These are phyloP conservation scores for Cordyceps farinosa DNA, from an alignment of 2,329 filamentous ascomycete genomes.

Conservation along the genomic window DNA sequence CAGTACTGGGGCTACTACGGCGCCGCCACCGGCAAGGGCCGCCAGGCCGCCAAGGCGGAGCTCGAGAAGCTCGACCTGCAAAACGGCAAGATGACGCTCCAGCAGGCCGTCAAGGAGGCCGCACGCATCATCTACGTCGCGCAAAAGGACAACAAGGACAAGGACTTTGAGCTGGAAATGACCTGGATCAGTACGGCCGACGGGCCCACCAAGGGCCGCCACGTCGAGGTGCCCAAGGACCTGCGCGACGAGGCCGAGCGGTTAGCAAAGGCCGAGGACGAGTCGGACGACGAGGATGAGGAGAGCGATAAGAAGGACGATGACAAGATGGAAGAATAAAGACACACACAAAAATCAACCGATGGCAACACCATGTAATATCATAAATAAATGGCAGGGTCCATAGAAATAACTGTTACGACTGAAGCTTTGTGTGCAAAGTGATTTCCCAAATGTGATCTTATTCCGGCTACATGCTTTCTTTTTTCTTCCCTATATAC, in stretches of 20 bases:
- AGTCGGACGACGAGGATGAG: slow-evolving; percentile 82
- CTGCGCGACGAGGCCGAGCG: slow-evolving; percentile 88
- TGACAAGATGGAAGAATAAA: slow-evolving; percentile 88
- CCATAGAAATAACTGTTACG: slow-evolving; percentile 7
- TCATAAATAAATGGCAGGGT: slow-evolving; percentile 27
- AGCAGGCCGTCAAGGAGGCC: slow-evolving; percentile 91
- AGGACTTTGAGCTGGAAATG: slow-evolving; percentile 99
- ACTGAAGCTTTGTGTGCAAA: slow-evolving; percentile 29
- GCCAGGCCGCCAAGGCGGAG: slow-evolving; percentile 96
- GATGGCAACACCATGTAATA: slow-evolving; percentile 31
- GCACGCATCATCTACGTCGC: slow-evolving; percentile 96
- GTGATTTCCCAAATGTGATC: background rate
- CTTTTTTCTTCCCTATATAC: background rate
- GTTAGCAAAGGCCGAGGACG: slow-evolving; percentile 84
- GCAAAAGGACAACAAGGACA: slow-evolving; percentile 99
- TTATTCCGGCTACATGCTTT: background rate
- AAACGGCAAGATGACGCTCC: slow-evolving; percentile 70
- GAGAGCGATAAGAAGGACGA: slow-evolving; percentile 56
- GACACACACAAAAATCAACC: slow-evolving; percentile 17
- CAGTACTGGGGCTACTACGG: slow-evolving; percentile 99
- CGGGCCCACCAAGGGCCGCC: slow-evolving; percentile 87
- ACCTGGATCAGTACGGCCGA: slow-evolving; percentile 87
- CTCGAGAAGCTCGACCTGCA: slow-evolving; percentile 93
- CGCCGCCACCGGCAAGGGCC: slow-evolving; percentile 92
- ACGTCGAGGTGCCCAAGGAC: slow-evolving; percentile 90